phyloP scores from a whole-genome alignment of 495 filamentous ascomycete genomes.

The Aspergillus campestris region DNA sequence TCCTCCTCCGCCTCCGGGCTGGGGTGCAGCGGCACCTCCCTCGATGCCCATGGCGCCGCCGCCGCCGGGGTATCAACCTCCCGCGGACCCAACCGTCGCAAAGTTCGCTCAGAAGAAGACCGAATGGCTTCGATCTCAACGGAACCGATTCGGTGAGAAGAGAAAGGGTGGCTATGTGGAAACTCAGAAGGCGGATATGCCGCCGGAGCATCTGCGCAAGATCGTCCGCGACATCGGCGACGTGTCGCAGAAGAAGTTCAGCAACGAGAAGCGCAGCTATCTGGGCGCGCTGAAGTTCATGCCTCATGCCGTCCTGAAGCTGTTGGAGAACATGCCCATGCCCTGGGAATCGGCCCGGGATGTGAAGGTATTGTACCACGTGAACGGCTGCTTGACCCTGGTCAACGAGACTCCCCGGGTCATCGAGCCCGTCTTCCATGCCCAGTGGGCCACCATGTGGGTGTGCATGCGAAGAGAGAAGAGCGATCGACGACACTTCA shows the following conservation, averaged over 20 bases:
- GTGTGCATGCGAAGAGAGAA: slow-evolving; percentile 97
- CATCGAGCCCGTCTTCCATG: slow-evolving; percentile 97
- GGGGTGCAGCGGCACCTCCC: slow-evolving; percentile 62
- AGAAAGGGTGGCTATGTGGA: slow-evolving; percentile 93
- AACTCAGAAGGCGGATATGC: slow-evolving; percentile 98
- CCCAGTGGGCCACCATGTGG: slow-evolving; percentile 99
- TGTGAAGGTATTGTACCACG: slow-evolving; percentile 96
- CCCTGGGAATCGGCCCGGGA: slow-evolving; percentile 95
- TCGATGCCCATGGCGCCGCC: slow-evolving; percentile 72
- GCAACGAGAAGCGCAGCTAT: slow-evolving; percentile 96
- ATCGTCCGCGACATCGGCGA: slow-evolving; percentile 98
- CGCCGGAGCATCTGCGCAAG: slow-evolving; percentile 95
- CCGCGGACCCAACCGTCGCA: slow-evolving; percentile 75
- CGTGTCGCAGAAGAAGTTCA: slow-evolving; percentile 99
- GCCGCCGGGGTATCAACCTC: slow-evolving; percentile 80
- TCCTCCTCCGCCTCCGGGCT: slow-evolving; percentile 70
- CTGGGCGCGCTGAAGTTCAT: slow-evolving; percentile 97
- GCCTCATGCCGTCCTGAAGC: slow-evolving; percentile 98
- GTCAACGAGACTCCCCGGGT: slow-evolving; percentile 97
- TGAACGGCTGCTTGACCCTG: slow-evolving; percentile 93
- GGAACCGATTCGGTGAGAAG: slow-evolving; percentile 94
- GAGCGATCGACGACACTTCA: slow-evolving; percentile 92
- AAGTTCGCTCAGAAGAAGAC: slow-evolving; percentile 99
- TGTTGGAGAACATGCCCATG: slow-evolving; percentile 99
- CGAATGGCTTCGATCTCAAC: slow-evolving; percentile 91